Evolutionary conservation across 2,329 filamentous ascomycete genomes (phyloP), one percentile per base, ranked within the genome.

Genomic region (Sphaerulina vaccinii): DNA sequence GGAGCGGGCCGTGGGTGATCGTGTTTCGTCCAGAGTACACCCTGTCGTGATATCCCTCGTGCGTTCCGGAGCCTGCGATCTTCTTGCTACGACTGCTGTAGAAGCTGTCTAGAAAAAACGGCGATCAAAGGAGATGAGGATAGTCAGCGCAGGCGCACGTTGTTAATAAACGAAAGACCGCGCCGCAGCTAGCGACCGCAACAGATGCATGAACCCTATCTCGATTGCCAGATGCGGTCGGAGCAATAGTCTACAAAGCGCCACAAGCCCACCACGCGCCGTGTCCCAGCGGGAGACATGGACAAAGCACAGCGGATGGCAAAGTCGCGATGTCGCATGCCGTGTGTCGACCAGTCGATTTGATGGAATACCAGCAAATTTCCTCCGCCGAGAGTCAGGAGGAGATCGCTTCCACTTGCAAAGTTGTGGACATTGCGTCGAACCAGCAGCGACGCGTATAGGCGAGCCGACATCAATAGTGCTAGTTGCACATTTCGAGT

Each of bases 71-170:
- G 18, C 27, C n/a, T n/a, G 15, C 29, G 42, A n/a, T 13, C 19
- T 19, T 15, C 37, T 46, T 35, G 39, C 40, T 54, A 33, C 47
- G 32, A 42, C 35, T 32, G 24, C 49, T 45, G 53, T 50, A 43
- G 35, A 42, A 39, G 49, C 24, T 27, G 43, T 29, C 36, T 36
- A 49, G 49, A 44, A 38, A 32, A n/a, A n/a, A n/a, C n/a, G n/a
- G n/a, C n/a, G n/a, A n/a, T n/a, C n/a, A 11, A 40, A 43, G 15
- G 46, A 55, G 41, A 58, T 56, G 55, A 58, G 21, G 58, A 58
- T 58, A 37, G 47, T 47, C 58, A 40, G 51, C 52, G 49, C 40
- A 27, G 22, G 19, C 32, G 48, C 29, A 18, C 45, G 21, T n/a
- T 40, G 50, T 47, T 50, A 44, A 29, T 24, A 32, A n/a, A 33